These are phyloP conservation scores for Teratosphaeria destructans DNA, from an alignment of 2,329 filamentous ascomycete genomes.

Conservation along the genomic window DNA sequence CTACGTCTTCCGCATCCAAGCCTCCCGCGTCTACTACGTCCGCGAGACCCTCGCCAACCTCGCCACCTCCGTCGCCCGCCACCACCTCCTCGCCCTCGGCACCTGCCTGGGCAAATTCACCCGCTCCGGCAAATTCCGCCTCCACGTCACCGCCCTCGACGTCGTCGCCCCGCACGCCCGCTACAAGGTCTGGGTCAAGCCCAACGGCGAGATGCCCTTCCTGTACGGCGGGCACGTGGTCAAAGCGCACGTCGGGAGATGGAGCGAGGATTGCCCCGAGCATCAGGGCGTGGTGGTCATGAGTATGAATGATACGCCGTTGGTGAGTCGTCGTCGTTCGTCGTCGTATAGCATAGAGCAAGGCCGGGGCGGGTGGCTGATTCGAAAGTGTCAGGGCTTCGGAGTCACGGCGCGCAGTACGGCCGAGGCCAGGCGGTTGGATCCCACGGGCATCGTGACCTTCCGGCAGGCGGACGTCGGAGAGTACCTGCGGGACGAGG, in stretches of 20 bases:
- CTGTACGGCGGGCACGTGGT: slow-evolving; percentile 87
- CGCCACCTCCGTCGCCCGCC: slow-evolving; percentile 72
- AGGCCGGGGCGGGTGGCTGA: not conserved
- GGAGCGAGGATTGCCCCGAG: slow-evolving; percentile 85
- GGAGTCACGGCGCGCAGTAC: slow-evolving; percentile 84
- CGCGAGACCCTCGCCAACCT: slow-evolving; percentile 82
- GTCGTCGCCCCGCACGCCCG: slow-evolving; percentile 83
- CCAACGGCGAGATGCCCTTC: slow-evolving; percentile 95
- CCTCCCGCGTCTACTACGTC: slow-evolving; percentile 83
- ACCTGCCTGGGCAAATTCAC: slow-evolving; percentile 92
- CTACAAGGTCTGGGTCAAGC: slow-evolving; percentile 95
- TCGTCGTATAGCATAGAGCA: not conserved
- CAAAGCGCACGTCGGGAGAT: slow-evolving; percentile 70
- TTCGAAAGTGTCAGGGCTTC: slow-evolving; percentile 55
- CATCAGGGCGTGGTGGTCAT: slow-evolving; percentile 86
- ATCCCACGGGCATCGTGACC: slow-evolving; percentile 79
- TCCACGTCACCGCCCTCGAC: slow-evolving; percentile 86
- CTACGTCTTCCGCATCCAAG: slow-evolving; percentile 76
- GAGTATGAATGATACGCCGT: slow-evolving; percentile 80
- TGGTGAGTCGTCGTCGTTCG: slow-evolving; percentile 33
- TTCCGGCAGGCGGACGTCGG: slow-evolving; percentile 92
- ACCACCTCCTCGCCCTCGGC: slow-evolving; percentile 75
- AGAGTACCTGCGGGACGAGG: slow-evolving; percentile 82
- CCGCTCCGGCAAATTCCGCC: slow-evolving; percentile 87
- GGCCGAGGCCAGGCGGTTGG: slow-evolving; percentile 69